Evolutionary conservation across 208 protist species (phyloP), one percentile per base, ranked within the genome.

Genomic region (Porcisia deanei): DNA sequence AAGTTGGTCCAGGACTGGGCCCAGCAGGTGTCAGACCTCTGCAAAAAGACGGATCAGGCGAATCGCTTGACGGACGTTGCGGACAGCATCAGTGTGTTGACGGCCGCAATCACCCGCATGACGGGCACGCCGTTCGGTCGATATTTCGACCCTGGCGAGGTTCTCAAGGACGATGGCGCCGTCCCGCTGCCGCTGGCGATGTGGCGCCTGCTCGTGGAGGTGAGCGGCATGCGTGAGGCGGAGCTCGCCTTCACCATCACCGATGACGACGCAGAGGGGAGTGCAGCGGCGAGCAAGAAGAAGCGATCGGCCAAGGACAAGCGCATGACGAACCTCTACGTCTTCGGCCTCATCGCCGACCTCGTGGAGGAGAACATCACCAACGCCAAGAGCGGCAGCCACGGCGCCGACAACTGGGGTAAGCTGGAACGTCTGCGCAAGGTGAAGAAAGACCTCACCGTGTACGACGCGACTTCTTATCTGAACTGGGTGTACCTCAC

Each of bases 401-500:
- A 66, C 43, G 72, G 72, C 65, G 20, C 68, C 65, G 67, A 80
- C 57, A 61, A 65, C 69, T 92, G 88, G 85, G 88, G 85, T 34
- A 81, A 85, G 73, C 82, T 96, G 41, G 82, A 90, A 45, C 87
- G 85, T 0, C 82, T 97, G 49, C 90, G 79, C 53, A 81, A 83
- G 55, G 76, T 85, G 37, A 74, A 85, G 59, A 69, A 73, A 53
- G 80, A 87, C 68, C 85, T 93, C 73, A 85, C 84, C 43, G 74
- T 67, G 49, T 80, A 87, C 68, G 87, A 96, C 45, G 90, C 85
- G 25, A 71, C 75, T 1, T 79, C 79, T 2, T 96, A 93, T 75
- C 79, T 96, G 45, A 79, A 81, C 71, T 96, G 88, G 87, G 86
- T 92, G 12, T 92, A 91, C 69, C 85, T 94, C 43, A 90, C 79